Conservation (phyloP, 2,329 filamentous ascomycete species). For the Aspergillus pseudoglaucus region DNA sequence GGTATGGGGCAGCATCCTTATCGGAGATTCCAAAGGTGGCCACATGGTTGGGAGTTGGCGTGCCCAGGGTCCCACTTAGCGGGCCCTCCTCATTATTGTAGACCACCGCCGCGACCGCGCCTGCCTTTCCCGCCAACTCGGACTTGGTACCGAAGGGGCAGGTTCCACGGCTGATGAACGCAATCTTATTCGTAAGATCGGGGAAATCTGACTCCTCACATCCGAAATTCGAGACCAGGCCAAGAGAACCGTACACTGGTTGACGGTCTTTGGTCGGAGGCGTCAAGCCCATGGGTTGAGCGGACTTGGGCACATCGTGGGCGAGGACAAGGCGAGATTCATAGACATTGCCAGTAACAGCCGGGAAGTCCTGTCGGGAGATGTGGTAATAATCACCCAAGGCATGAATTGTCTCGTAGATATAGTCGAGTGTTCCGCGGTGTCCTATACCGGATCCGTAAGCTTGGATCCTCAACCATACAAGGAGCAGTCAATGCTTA, state of each 20-base stretch:
- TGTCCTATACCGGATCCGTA: constrained; percentile 41
- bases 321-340: constrained; percentile 56
- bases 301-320: constrained; percentile 46
- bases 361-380: constrained; percentile 52
- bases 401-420: constrained; percentile 47
- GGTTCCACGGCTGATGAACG: constrained; percentile 61
- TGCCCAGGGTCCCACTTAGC: constrained; percentile 63
- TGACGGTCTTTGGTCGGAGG: constrained; percentile 36
- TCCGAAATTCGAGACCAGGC: constrained; percentile 56
- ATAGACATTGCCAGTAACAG: constrained; percentile 54
- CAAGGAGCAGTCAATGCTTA: constrained; percentile 20
- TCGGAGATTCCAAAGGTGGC: constrained; percentile 62
- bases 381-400: constrained; percentile 27
- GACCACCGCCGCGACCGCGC: constrained; percentile 64
- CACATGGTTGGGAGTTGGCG: constrained; percentile 37
- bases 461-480: not conserved
- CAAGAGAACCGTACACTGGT: constrained; percentile 51
- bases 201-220: constrained; percentile 62
- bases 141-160: constrained; percentile 70
- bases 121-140: constrained; percentile 58
- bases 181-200: constrained; percentile 56
- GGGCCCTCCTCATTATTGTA: constrained; percentile 64
- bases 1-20: constrained; percentile 51
- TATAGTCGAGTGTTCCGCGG: constrained; percentile 56
- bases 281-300: constrained; percentile 58